Conservation (phyloP, 1,284 basidiomycete genomes). For the Sphagnurus paluster region DNA sequence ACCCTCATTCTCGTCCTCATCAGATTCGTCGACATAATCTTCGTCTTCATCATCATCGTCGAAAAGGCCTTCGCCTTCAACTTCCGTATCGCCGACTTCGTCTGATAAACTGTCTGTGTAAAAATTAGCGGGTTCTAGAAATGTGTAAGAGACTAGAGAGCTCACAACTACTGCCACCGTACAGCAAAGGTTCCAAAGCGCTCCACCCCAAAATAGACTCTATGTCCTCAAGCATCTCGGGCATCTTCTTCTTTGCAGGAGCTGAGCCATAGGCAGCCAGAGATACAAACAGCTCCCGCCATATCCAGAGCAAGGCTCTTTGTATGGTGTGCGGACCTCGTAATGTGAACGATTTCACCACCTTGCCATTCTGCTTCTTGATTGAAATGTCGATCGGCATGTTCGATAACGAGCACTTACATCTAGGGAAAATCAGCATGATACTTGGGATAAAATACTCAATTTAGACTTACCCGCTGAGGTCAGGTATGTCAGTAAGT, state of each 20-base stretch:
- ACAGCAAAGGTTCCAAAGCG: slow-evolving; percentile 50
- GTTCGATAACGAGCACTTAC: slow-evolving; percentile 47
- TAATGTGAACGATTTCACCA: slow-evolving; percentile 51
- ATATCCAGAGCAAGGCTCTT: slow-evolving; percentile 59
- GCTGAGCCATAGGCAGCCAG: slow-evolving; percentile 43
- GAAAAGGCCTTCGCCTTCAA: slow-evolving; percentile 29
- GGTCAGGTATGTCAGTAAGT: slow-evolving; percentile 35
- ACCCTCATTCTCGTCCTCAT: slow-evolving; percentile 13
- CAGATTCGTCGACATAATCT: slow-evolving; percentile 21
- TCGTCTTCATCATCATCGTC: slow-evolving; percentile 26
- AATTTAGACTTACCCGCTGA: slow-evolving; percentile 40
- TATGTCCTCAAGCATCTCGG: slow-evolving; percentile 58
- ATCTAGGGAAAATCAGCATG: slow-evolving; percentile 30
- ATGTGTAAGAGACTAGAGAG: slow-evolving; percentile 1
- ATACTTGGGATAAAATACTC: too few species aligned
- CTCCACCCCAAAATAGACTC: slow-evolving; percentile 48
- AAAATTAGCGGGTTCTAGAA: neutral
- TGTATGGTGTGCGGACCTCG: slow-evolving; percentile 49
- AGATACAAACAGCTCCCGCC: slow-evolving; percentile 63
- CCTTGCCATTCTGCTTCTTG: slow-evolving; percentile 38
- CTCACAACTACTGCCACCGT: slow-evolving; percentile 48
- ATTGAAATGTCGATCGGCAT: slow-evolving; percentile 49
- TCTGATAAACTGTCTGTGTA: neutral
- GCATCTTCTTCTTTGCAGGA: slow-evolving; percentile 37
- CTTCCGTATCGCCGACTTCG: slow-evolving; percentile 30